These are phyloP conservation scores for Globisporangium nunn DNA, from an alignment of 352 stramenopile genomes.

Conservation along the genomic window DNA sequence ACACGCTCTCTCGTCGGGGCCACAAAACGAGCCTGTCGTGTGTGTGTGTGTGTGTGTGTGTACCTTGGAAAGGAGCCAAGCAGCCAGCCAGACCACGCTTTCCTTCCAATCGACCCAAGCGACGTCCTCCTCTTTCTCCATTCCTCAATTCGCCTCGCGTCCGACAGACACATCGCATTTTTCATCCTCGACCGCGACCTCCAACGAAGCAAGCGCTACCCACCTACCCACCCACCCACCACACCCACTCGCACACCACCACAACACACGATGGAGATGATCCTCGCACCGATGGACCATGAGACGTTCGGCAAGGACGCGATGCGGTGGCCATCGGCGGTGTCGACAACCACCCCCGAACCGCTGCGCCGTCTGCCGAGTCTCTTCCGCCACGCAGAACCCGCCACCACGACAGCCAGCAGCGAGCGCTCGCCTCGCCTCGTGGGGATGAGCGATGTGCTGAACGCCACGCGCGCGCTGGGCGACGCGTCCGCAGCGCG, in stretches of 20 bases:
- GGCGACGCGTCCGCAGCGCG: slow-evolving; percentile 29
- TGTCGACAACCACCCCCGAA: background rate
- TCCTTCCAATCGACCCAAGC: slow-evolving; percentile 2
- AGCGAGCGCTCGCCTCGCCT: slow-evolving; percentile 36
- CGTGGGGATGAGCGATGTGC: slow-evolving; percentile 63
- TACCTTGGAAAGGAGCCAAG: too few relatives aligned
- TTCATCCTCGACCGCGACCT: background rate
- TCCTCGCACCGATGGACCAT: slow-evolving; percentile 59
- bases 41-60: too few relatives aligned
- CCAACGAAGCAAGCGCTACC: too few relatives aligned
- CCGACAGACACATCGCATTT: slow-evolving; percentile 4
- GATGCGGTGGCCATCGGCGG: slow-evolving; percentile 16
- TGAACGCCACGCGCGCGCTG: slow-evolving; percentile 25
- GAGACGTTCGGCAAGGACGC: slow-evolving; percentile 26
- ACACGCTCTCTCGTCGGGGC: background rate
- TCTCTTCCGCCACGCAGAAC: slow-evolving; percentile 28
- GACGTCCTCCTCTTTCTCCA: slow-evolving; percentile 2
- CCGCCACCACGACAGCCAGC: slow-evolving; percentile 5
- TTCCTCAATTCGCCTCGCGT: slow-evolving; percentile 11
- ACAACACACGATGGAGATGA: slow-evolving; percentile 40
- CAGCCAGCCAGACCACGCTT: too few relatives aligned
- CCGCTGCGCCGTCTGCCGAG: slow-evolving; percentile 41
- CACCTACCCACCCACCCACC: too few relatives aligned
- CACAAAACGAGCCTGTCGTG: too few relatives aligned
- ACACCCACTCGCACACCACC: background rate